A percentile compares a stretch with the other conserved stretches of the same genome.
Conservation (phyloP, 2,329 filamentous ascomycete genomes). For the Calonectria fujianensis region DNA sequence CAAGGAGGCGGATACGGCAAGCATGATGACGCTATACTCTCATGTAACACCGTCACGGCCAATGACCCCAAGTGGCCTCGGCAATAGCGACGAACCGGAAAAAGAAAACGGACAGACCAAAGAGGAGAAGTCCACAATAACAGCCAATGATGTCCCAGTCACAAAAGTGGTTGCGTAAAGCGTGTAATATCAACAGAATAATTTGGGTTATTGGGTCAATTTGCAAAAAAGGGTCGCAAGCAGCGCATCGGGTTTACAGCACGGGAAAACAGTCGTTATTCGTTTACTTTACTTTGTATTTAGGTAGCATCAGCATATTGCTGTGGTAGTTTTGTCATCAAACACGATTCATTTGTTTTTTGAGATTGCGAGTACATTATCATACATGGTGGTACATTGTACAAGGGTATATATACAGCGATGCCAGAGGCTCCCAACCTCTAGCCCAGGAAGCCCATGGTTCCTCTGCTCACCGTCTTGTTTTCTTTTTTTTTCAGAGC, state of each 20-base stretch:
- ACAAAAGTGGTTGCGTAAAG: constrained; percentile 47
- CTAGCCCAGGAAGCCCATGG: constrained; percentile 25
- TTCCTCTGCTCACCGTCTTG: constrained; percentile 30
- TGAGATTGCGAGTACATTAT: constrained; percentile 50
- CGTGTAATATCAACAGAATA: constrained; percentile 22
- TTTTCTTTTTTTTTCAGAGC: background rate
- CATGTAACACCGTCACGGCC: constrained; percentile 58
- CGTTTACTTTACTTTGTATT: constrained; percentile 31
- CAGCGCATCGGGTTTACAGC: constrained; percentile 6
- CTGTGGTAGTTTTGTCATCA: constrained; percentile 34
- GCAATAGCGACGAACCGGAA: constrained; percentile 22
- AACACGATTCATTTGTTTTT: constrained; percentile 42
- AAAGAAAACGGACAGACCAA: constrained; percentile 35
- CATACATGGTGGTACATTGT: constrained; percentile 58
- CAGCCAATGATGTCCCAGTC: constrained; percentile 65
- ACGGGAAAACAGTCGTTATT: constrained; percentile 42
- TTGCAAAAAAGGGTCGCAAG: constrained; percentile 41
- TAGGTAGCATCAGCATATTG: constrained; percentile 31
- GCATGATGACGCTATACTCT: constrained; percentile 80
- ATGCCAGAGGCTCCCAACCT: constrained; percentile 47
- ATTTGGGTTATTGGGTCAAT: constrained; percentile 40
- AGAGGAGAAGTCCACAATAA: constrained; percentile 61
- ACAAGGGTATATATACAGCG: constrained; percentile 58
- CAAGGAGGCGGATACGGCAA: constrained; percentile 78
- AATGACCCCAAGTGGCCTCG: constrained; percentile 54